phyloP scores from a whole-genome alignment of 1,139 yeast genomes.

The Taphrina confusa region DNA sequence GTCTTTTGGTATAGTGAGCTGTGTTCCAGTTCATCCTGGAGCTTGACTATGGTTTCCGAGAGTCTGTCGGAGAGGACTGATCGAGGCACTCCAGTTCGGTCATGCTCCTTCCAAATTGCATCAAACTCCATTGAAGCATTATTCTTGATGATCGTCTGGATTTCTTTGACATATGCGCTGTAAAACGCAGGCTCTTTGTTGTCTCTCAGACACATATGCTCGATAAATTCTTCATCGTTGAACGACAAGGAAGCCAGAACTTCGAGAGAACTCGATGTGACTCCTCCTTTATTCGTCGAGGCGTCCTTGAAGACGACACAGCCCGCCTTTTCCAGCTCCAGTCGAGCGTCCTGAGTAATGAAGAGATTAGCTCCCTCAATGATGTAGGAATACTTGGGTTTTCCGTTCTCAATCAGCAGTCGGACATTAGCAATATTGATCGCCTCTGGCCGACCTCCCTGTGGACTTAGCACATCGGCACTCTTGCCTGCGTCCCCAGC shows the following conservation, averaged over 20 bases:
- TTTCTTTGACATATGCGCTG: conserved; percentile 76
- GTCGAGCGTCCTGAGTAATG: conserved; percentile 90
- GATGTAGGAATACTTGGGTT: conserved; percentile 76
- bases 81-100: conserved; percentile 66
- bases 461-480: conserved; percentile 83
- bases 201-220: conserved; percentile 69
- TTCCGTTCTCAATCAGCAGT: conserved; percentile 73
- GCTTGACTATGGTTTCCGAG: conserved; percentile 80
- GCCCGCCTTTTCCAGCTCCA: conserved; percentile 82
- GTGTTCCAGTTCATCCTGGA: conserved; percentile 82
- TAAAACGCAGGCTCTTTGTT: conserved; percentile 67
- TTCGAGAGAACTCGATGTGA: conserved; percentile 92
- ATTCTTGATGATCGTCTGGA: conserved; percentile 68
- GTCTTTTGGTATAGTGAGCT: conserved; percentile 86
- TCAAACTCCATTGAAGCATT: conserved; percentile 87
- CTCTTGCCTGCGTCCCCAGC: conserved; percentile 59
- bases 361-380: conserved; percentile 98
- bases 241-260: conserved; percentile 92
- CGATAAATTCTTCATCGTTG: conserved; percentile 76
- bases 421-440: conserved; percentile 83
- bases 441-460: conserved; percentile 99
- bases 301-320: conserved; percentile 90
- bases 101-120: conserved; percentile 78
- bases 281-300: conserved; percentile 97
- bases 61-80: conserved; percentile 81